Evolutionary conservation across 2,329 filamentous ascomycete genomes (phyloP).

Genomic region (Seiridium cupressi): DNA sequence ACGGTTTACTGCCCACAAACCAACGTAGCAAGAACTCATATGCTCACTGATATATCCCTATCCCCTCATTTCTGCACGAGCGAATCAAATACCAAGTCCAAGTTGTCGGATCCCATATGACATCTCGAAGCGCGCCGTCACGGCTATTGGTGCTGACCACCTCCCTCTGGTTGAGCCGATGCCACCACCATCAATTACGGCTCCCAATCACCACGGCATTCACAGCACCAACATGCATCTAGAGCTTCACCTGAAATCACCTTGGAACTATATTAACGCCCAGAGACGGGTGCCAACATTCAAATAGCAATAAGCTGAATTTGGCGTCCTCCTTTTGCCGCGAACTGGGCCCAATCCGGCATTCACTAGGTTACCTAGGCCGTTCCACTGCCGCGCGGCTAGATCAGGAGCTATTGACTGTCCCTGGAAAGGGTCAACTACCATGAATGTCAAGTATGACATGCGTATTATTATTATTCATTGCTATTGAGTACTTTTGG

Average conservation of each 20-base stretch:
- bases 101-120: not conserved
- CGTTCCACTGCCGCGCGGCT: conserved; percentile 5
- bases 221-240: not conserved
- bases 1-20: too few relatives aligned
- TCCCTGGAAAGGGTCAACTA: too few relatives aligned
- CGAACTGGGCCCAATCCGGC: too few relatives aligned
- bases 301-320: not conserved
- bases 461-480: not conserved
- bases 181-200: not conserved
- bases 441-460: too few relatives aligned
- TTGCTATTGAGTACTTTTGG: not conserved
- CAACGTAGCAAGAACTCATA: too few relatives aligned
- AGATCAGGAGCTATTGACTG: not conserved
- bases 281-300: not conserved
- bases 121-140: not conserved
- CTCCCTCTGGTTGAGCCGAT: not conserved
- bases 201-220: not conserved
- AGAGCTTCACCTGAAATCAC: conserved; percentile 6
- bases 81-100: too few relatives aligned
- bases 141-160: too few relatives aligned
- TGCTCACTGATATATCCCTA: too few relatives aligned
- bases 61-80: too few relatives aligned
- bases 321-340: too few relatives aligned
- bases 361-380: not conserved
- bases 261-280: not conserved